Conservation (phyloP, 2,329 filamentous ascomycete genomes). For the Fusarium fujikuroi region DNA sequence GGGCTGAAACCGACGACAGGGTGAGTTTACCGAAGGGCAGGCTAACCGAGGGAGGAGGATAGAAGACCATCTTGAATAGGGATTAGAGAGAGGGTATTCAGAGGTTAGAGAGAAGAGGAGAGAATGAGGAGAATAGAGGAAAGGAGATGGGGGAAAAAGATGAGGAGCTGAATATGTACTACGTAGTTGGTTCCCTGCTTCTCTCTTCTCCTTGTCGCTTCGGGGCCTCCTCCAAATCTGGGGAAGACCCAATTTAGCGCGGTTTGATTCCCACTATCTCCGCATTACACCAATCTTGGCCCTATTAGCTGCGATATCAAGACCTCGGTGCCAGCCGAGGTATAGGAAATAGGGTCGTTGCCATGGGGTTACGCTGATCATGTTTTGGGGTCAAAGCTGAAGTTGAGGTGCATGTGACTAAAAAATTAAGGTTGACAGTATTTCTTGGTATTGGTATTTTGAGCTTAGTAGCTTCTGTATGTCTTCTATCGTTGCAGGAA, state of each 20-base stretch:
- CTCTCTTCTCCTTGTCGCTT: background rate
- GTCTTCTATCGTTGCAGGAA: background rate
- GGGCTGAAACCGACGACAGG: background rate
- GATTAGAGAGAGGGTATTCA: background rate
- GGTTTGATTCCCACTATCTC: slow-evolving; percentile 16
- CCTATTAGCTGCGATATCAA: background rate
- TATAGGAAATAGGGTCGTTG: background rate
- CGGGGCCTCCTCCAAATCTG: slow-evolving; percentile 19
- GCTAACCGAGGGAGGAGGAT: slow-evolving; percentile 68
- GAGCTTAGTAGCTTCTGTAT: background rate
- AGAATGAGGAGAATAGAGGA: background rate
- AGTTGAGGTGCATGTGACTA: background rate
- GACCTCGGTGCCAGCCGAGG: slow-evolving; percentile 7
- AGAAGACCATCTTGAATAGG: slow-evolving; percentile 61
- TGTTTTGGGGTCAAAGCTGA: background rate
- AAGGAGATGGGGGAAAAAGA: background rate
- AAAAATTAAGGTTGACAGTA: background rate
- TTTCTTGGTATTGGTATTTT: background rate
- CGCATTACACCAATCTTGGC: slow-evolving; percentile 16
- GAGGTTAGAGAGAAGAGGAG: background rate
- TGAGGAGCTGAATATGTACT: slow-evolving; percentile 27
- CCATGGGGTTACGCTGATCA: background rate
- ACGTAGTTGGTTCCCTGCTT: background rate
- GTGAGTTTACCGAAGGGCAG: slow-evolving; percentile 61
- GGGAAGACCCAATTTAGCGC: slow-evolving; percentile 29